Evolutionary conservation across 768 basidiomycete species (phyloP), one percentile per base, ranked within the genome.

Genomic region (Boletus patriciae): DNA sequence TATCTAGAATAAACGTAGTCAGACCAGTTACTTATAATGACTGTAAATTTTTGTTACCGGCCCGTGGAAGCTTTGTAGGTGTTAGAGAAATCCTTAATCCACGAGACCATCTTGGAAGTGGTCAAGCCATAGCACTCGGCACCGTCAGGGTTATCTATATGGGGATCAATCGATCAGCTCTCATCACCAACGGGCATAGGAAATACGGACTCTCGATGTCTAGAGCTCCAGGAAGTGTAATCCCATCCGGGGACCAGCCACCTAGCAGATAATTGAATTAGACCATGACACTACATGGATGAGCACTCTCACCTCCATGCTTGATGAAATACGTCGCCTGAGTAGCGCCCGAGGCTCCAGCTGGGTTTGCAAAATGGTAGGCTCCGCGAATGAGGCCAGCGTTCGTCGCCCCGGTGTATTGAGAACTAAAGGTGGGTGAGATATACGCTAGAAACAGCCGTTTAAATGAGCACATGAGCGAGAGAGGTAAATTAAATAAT

Each of bases 301-400:
- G 6, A 1, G 11, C 4, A 19, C 5, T 34, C 72, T 45, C 23
- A 76, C 82, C 84, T 53, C 86, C 84, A 46, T 86, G 65, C 3
- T 77, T 76, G 9, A 85, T 68, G 72, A 87, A 87, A 66, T 73
- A 86, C 7, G 73, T 74, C 7, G 84, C 86, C 64, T 88, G 86
- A 33, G 33, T 33, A 13, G 11, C 83, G 21, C 86, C 86, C 29
- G 77, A 76, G 15, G 79, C 79, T 15, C 46, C 42, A 58, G 80
- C 77, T 1, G 85, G 84, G 51, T 71, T 82, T 1, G 85, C 84
- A 60, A 83, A 85, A 66, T 84, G 83, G 67, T 85, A 85, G 16
- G 68, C 71, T 6, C 87, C 87, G 15, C 84, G 80, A 47, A 85
- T 85, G 46, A 86, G 67, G 11, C 77, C 77, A 6, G 76, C 79